Evolutionary conservation across 805 yeast species (phyloP).

Genomic region (Kuraishia borneana): DNA sequence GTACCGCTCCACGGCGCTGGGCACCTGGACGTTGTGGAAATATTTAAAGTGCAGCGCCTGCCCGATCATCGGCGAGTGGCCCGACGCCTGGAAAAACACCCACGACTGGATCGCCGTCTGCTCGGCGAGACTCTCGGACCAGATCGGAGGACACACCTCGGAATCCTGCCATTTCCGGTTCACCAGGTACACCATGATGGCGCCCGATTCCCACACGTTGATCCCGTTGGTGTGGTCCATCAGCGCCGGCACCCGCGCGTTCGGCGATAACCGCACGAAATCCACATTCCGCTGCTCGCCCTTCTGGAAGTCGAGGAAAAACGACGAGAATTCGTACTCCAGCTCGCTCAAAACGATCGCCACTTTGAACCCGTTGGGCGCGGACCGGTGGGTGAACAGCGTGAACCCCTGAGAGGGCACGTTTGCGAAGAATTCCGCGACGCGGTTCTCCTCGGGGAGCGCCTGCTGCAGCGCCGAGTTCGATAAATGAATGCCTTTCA

Average conservation of each 20-base stretch:
- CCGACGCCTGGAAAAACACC: constrained; percentile 92
- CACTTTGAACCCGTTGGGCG: constrained; percentile 94
- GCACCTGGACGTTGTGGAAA: constrained; percentile 77
- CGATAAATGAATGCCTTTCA: neutral
- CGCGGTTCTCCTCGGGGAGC: constrained; percentile 21
- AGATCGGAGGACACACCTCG: constrained; percentile 54
- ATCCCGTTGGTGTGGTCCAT: constrained; percentile 79
- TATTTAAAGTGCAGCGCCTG: constrained; percentile 91
- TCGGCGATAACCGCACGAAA: constrained; percentile 88
- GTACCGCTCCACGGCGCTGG: constrained; percentile 83
- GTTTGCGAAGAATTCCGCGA: constrained; percentile 61
- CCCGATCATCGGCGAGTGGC: constrained; percentile 98
- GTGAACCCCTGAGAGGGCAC: constrained; percentile 80
- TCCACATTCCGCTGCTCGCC: constrained; percentile 94
- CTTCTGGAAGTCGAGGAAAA: constrained; percentile 73
- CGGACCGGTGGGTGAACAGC: constrained; percentile 71
- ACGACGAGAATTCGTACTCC: constrained; percentile 66
- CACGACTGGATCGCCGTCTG: constrained; percentile 81
- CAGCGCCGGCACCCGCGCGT: constrained; percentile 90
- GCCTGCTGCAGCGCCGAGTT: constrained; percentile 1
- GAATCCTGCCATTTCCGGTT: constrained; percentile 52
- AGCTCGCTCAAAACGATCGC: constrained; percentile 84
- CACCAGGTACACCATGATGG: constrained; percentile 75
- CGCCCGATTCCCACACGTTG: constrained; percentile 92
- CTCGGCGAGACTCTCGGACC: constrained; percentile 69